Percentiles rank a stretch among this genome's conserved stretches.
phyloP scores from a whole-genome alignment of 1,284 basidiomycete genomes.

The Rhodotorula sp. region DNA sequence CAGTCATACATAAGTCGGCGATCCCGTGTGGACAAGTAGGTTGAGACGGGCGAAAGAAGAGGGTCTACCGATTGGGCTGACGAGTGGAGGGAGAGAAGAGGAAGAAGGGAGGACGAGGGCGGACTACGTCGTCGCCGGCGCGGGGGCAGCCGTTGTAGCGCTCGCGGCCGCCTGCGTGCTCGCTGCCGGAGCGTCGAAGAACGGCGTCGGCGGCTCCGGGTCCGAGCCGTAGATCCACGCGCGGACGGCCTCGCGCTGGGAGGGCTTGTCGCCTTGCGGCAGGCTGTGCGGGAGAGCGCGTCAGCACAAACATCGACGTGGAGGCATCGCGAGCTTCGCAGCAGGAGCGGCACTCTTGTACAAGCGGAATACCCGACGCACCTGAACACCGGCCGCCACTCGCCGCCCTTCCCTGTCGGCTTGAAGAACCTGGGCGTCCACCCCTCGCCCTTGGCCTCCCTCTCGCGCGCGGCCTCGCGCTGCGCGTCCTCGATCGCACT shows the following conservation, averaged over 20 bases:
- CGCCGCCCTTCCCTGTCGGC: constrained; percentile 61
- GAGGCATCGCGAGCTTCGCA: too few relatives aligned
- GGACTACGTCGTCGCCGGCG: too few relatives aligned
- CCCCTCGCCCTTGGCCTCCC: constrained; percentile 72
- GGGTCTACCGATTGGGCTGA: too few relatives aligned
- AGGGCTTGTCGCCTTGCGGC: constrained; percentile 64
- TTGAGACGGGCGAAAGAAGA: too few relatives aligned
- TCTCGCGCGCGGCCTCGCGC: constrained; percentile 71
- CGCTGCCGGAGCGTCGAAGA: constrained; percentile 4
- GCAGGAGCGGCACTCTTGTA: too few relatives aligned
- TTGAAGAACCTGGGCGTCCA: constrained; percentile 80
- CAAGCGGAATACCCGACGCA: constrained; percentile 19
- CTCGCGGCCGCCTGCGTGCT: neutral
- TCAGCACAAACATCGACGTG: neutral
- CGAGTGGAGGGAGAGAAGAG: too few relatives aligned
- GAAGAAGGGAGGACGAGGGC: too few relatives aligned
- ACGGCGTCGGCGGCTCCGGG: constrained; percentile 25
- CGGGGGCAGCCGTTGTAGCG: too few relatives aligned
- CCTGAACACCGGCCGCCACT: constrained; percentile 76
- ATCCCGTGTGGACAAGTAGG: too few relatives aligned
- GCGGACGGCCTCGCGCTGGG: constrained; percentile 63
- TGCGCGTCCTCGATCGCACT: constrained; percentile 86
- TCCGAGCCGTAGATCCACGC: constrained; percentile 59
- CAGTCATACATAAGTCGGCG: too few relatives aligned
- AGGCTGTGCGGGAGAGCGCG: constrained; percentile 56